A percentile compares a stretch with the other conserved stretches of the same genome.
phyloP scores from a whole-genome alignment of 306 rosid genomes.

The Castanea mollissima region DNA sequence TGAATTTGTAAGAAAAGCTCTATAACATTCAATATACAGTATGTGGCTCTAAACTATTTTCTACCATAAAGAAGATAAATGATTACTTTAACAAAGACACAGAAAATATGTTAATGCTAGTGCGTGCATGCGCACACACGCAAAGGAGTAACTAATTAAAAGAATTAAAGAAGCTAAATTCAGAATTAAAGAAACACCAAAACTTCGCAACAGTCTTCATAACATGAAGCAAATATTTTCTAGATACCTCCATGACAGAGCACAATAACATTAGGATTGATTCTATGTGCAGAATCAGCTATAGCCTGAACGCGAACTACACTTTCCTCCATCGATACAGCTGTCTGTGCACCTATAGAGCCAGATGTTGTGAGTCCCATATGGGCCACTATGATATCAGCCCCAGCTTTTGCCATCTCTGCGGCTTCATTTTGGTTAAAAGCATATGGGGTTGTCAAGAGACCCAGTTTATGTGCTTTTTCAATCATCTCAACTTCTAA shows the following conservation, averaged over 20 bases:
- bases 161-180: neutral
- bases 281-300: slow-evolving; percentile 78
- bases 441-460: slow-evolving; percentile 89
- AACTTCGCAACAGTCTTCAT: neutral
- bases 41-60: neutral
- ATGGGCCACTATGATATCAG: slow-evolving; percentile 89
- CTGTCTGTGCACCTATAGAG: slow-evolving; percentile 82
- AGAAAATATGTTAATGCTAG: neutral
- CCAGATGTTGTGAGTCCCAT: slow-evolving; percentile 97
- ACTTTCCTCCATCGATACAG: slow-evolving; percentile 81
- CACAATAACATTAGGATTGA: slow-evolving; percentile 65
- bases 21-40: neutral
- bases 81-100: neutral
- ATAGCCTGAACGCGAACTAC: slow-evolving; percentile 70
- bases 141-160: neutral
- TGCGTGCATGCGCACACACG: neutral
- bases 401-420: slow-evolving; percentile 83
- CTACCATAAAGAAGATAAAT: neutral
- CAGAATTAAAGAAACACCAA: neutral
- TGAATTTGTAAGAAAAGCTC: neutral
- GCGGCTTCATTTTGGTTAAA: slow-evolving; percentile 72
- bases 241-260: slow-evolving; percentile 91
- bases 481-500: slow-evolving; percentile 91
- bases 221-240: slow-evolving; percentile 1
- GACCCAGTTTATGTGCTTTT: slow-evolving; percentile 85